phyloP scores from a whole-genome alignment of 164 flowering plant genomes.

The Vitis labrusca region DNA sequence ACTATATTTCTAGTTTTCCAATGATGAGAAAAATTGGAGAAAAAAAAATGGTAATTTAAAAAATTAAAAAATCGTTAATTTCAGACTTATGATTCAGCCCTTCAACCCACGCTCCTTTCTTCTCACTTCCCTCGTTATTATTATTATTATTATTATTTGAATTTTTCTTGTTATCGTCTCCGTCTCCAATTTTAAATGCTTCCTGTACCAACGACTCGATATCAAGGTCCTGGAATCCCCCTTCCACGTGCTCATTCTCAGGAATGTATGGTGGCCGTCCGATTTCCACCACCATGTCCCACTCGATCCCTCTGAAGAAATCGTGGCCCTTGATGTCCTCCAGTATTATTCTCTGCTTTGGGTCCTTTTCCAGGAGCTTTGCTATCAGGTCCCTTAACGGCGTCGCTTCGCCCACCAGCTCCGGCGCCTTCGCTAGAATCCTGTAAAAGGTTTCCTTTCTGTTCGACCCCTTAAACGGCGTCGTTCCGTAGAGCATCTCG shows the following conservation, averaged over 20 bases:
- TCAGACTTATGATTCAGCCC: conserved; percentile 9
- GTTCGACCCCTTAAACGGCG: conserved; percentile 71
- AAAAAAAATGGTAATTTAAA: conserved; percentile 18
- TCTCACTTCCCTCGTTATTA: background rate
- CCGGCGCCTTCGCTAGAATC: conserved; percentile 52
- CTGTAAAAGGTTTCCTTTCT: conserved; percentile 80
- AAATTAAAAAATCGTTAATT: conserved; percentile 19
- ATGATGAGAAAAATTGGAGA: background rate
- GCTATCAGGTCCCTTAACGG: conserved; percentile 69
- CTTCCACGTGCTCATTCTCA: conserved; percentile 19
- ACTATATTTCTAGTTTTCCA: too few species aligned
- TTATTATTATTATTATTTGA: background rate
- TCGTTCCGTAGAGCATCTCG: conserved; percentile 90
- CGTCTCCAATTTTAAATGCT: conserved; percentile 27
- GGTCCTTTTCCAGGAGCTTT: conserved; percentile 66
- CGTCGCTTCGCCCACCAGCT: conserved; percentile 67
- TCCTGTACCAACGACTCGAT: conserved; percentile 54
- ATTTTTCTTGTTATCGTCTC: background rate
- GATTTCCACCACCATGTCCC: conserved; percentile 52
- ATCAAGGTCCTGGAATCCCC: conserved; percentile 41
- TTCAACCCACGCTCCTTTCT: conserved; percentile 19
- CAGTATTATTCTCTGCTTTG: conserved; percentile 46
- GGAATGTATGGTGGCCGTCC: conserved; percentile 80
- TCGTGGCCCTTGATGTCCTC: conserved; percentile 69
- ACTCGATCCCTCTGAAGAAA: conserved; percentile 61